Conservation (phyloP, 768 basidiomycete genomes). For the Russula earlei region DNA sequence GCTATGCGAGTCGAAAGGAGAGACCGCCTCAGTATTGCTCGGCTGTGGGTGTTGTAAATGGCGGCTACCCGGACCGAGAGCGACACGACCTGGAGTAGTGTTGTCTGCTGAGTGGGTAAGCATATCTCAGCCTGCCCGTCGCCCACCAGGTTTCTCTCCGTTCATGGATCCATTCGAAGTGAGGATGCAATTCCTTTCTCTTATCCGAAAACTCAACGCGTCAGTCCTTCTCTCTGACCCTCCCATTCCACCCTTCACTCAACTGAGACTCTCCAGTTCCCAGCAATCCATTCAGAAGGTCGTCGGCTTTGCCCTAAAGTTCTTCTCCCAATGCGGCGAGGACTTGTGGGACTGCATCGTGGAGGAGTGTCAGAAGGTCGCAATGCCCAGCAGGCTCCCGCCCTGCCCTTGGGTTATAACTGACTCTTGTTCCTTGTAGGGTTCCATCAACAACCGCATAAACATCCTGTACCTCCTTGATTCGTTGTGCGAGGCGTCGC, state of each 20-base stretch:
- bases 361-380: conserved; percentile 83
- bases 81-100: too few relatives aligned
- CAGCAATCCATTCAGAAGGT: conserved; percentile 86
- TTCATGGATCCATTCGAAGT: conserved; percentile 60
- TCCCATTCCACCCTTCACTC: conserved; percentile 5
- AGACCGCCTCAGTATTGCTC: too few relatives aligned
- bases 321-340: conserved; percentile 76
- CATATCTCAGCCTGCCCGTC: too few relatives aligned
- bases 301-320: conserved; percentile 77
- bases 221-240: conserved; percentile 31
- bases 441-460: conserved; percentile 83
- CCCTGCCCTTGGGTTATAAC: background rate
- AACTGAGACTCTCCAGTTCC: conserved; percentile 41
- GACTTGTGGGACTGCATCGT: conserved; percentile 91
- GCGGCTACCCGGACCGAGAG: background rate
- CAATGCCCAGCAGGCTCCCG: conserved; percentile 11
- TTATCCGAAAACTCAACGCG: conserved; percentile 58
- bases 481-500: conserved; percentile 71
- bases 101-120: too few relatives aligned
- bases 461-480: conserved; percentile 91
- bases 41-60: too few relatives aligned
- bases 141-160: too few relatives aligned
- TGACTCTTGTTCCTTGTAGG: conserved; percentile 25
- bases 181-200: conserved; percentile 60
- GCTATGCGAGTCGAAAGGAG: too few relatives aligned